A percentile compares a stretch with the other conserved stretches of the same genome.
phyloP scores from a whole-genome alignment of 2,329 filamentous ascomycete genomes.

The Macrophomina tecta region DNA sequence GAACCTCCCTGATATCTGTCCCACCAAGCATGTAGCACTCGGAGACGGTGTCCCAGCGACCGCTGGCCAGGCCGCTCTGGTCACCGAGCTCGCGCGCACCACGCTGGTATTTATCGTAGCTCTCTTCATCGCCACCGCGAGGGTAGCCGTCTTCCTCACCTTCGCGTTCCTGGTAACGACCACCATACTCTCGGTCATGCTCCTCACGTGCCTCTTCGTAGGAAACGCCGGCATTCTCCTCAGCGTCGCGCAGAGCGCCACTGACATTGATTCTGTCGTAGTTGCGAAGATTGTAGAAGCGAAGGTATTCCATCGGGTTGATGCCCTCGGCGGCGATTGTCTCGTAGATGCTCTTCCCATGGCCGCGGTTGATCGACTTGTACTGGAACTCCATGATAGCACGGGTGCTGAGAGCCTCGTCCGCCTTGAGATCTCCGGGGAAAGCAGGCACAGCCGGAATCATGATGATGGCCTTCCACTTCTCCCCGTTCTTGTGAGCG shows the following conservation, averaged over 20 bases:
- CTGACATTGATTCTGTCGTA: slow-evolving; percentile 83
- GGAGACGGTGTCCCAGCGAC: slow-evolving; percentile 76
- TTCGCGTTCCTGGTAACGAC: slow-evolving; percentile 41
- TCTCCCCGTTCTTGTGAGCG: slow-evolving; percentile 68
- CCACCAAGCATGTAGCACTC: slow-evolving; percentile 84
- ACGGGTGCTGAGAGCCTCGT: slow-evolving; percentile 75
- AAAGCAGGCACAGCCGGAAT: slow-evolving; percentile 85
- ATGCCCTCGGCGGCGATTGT: slow-evolving; percentile 69
- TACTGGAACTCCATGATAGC: slow-evolving; percentile 93
- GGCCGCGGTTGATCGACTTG: slow-evolving; percentile 74
- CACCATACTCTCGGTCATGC: slow-evolving; percentile 62
- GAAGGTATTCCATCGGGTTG: slow-evolving; percentile 74
- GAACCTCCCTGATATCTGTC: slow-evolving; percentile 69
- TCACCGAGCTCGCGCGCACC: slow-evolving; percentile 64
- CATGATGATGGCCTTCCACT: slow-evolving; percentile 76
- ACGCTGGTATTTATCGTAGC: slow-evolving; percentile 75
- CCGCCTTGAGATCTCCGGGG: slow-evolving; percentile 76
- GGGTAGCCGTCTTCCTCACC: slow-evolving; percentile 38
- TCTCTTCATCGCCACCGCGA: slow-evolving; percentile 38
- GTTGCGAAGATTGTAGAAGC: slow-evolving; percentile 84
- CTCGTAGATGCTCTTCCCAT: slow-evolving; percentile 77
- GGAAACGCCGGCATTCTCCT: slow-evolving; percentile 67
- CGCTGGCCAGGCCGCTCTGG: slow-evolving; percentile 50
- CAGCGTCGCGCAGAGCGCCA: slow-evolving; percentile 64
- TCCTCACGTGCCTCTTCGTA: slow-evolving; percentile 72